phyloP scores from a whole-genome alignment of 371 early-diverging fungal species.

The Blastocladiella emersonii region DNA sequence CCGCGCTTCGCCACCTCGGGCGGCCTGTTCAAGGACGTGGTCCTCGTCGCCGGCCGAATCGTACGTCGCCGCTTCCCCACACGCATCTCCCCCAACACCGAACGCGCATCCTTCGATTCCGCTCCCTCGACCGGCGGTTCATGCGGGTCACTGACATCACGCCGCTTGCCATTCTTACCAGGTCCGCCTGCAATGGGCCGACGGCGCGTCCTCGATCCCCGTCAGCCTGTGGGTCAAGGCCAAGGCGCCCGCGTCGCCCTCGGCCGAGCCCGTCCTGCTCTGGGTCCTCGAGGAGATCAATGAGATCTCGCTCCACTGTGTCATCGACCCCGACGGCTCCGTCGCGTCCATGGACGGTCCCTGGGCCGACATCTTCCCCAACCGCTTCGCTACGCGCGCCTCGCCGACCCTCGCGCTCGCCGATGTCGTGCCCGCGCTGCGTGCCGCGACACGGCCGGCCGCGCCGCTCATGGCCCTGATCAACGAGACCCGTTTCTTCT shows the following conservation, averaged over 20 bases:
- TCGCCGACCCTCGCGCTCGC: no score
- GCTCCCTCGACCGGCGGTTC: not conserved
- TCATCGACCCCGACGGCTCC: not conserved
- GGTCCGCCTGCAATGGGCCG: not conserved
- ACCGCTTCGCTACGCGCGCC: no score
- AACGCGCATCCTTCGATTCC: not conserved
- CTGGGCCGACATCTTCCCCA: not conserved
- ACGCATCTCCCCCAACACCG: no score
- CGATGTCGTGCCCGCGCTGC: no score
- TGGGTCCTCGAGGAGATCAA: slow-evolving; percentile 2
- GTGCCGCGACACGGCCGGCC: no score
- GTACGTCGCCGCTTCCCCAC: no score
- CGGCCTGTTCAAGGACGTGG: not conserved
- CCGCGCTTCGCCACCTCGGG: not conserved
- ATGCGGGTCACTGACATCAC: not conserved
- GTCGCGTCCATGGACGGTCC: not conserved
- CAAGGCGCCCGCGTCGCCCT: not conserved
- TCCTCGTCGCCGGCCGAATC: not conserved
- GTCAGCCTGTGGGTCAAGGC: not conserved
- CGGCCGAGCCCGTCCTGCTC: not conserved
- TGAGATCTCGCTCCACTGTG: not conserved
- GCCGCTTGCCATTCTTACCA: not conserved
- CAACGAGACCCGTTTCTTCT: no score
- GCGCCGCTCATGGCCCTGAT: no score
- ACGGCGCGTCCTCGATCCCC: not conserved